Evolutionary conservation across 768 basidiomycete genomes (phyloP), one percentile per base, ranked within the genome.

Genomic region (Podaxis sp.): DNA sequence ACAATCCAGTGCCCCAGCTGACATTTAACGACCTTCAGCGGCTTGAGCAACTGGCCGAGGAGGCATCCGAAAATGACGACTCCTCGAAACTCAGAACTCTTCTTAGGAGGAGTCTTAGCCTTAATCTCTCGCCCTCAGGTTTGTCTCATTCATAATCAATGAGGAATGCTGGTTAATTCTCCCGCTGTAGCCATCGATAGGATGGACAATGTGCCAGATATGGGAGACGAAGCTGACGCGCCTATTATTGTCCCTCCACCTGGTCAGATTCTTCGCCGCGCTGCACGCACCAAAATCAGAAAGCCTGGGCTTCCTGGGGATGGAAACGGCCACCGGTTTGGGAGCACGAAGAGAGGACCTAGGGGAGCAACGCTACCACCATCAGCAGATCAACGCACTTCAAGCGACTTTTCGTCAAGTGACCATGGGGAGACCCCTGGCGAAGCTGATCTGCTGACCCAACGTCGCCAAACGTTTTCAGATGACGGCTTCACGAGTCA

Each of bases 21-120:
- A 96, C 95, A 12, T 91, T 99, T 73, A 87, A 79, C 69, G 97
- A 99, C 75, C 79, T 99, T n/a, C 96, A 99, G 74, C 90, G 88
- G 73, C 80, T 99, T 63, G 97, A 99, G 74, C 86, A 92, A 71
- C 78, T 99, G 36, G 95, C 95, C 42, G 93, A 96, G 76, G 93
- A 96, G 72, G 93, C 93, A 0, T 89, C 88, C 38, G 81, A 80
- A 69, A 93, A 85, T 69, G 89, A 90, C 69, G 95, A 95, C 77
- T 89, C 93, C 19, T 84, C 87, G 52, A 87, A 82, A 72, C 85
- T 95, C 70, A 84, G 90, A 71, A 92, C 80, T 59, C 85, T 91
- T 65, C 79, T 96, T 70, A 84, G 91, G 72, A 85, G 95, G 69
- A 96, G 92, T 74, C 80, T 97, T 62, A 96, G 93, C 74, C 78